These are phyloP conservation scores for Xylariales sp. DNA, from an alignment of 2,329 filamentous ascomycete genomes.

Conservation along the genomic window DNA sequence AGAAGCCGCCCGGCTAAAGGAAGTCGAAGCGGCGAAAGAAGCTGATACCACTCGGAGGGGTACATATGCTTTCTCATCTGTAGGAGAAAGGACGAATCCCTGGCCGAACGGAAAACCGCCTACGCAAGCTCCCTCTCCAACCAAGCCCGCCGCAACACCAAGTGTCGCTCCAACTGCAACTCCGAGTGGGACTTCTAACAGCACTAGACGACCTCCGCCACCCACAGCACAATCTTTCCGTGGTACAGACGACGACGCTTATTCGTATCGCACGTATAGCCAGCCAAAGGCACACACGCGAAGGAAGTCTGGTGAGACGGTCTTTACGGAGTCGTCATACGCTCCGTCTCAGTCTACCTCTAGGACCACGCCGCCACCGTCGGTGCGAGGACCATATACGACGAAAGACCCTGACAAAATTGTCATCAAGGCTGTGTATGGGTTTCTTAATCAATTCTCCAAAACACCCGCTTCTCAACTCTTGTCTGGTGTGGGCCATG, in stretches of 20 bases:
- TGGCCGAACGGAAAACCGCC: conserved; percentile 73
- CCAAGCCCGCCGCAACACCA: conserved; percentile 42
- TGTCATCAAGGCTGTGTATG: conserved; percentile 91
- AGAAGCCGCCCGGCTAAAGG: conserved; percentile 28
- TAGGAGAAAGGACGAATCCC: conserved; percentile 76
- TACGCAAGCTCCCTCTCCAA: conserved; percentile 50
- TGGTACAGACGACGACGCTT: conserved; percentile 72
- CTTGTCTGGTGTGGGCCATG: conserved; percentile 82
- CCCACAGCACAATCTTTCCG: conserved; percentile 67
- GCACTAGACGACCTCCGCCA: conserved; percentile 45
- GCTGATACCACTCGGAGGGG: conserved; percentile 57
- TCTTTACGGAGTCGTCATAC: conserved; percentile 87
- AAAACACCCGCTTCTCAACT: conserved; percentile 92
- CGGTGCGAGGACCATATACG: conserved; percentile 79
- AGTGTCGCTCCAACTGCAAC: conserved; percentile 36
- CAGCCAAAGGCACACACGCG: conserved; percentile 68
- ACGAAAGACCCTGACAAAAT: conserved; percentile 97
- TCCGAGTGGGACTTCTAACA: conserved; percentile 33
- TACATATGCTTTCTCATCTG: conserved; percentile 72
- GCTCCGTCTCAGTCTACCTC: conserved; percentile 86
- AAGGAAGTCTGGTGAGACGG: conserved; percentile 74
- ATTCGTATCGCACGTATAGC: conserved; percentile 84
- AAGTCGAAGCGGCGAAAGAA: conserved; percentile 41
- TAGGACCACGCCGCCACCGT: conserved; percentile 84
- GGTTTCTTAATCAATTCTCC: conserved; percentile 89